Conservation (phyloP, 805 yeast genomes). For the Candida chauliodis region DNA sequence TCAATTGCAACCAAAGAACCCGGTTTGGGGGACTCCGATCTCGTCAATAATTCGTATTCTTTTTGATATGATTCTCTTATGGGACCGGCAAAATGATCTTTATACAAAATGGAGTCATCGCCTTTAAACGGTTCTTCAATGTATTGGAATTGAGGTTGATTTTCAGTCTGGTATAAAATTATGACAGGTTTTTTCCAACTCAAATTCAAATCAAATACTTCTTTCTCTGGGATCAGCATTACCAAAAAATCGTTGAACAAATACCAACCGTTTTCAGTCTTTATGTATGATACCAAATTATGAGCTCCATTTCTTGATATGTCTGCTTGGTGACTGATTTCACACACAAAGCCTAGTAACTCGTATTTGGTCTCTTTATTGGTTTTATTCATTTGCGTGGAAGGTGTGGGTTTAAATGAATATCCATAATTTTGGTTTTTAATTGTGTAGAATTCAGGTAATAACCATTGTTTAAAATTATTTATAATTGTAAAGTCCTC, state of each 20-base stretch:
- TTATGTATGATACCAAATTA: constrained; percentile 59
- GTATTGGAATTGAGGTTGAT: constrained; percentile 22
- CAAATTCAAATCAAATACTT: constrained; percentile 66
- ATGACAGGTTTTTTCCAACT: constrained; percentile 86
- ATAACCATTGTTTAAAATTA: constrained; percentile 53
- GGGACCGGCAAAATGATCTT: constrained; percentile 71
- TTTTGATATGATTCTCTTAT: constrained; percentile 53
- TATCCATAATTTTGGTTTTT: constrained; percentile 32
- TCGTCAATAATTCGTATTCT: constrained; percentile 68
- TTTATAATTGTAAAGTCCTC: constrained; percentile 54
- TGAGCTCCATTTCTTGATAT: constrained; percentile 37
- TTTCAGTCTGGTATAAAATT: constrained; percentile 51
- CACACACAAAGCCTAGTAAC: constrained; percentile 66
- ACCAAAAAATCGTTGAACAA: constrained; percentile 91
- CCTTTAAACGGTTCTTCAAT: constrained; percentile 15
- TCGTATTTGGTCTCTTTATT: constrained; percentile 45
- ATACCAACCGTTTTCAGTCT: constrained; percentile 61
- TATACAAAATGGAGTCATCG: constrained; percentile 56
- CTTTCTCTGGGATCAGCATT: constrained; percentile 65
- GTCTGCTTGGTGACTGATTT: constrained; percentile 48
- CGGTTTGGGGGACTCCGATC: constrained; percentile 64
- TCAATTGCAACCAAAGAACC: constrained; percentile 89
- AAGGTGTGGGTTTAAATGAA: constrained; percentile 25
- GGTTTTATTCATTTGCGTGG: constrained; percentile 14
- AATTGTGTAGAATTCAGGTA: constrained; percentile 50